Conservation (phyloP, 208 protist species). For the Acanthamoeba rhysodes region DNA sequence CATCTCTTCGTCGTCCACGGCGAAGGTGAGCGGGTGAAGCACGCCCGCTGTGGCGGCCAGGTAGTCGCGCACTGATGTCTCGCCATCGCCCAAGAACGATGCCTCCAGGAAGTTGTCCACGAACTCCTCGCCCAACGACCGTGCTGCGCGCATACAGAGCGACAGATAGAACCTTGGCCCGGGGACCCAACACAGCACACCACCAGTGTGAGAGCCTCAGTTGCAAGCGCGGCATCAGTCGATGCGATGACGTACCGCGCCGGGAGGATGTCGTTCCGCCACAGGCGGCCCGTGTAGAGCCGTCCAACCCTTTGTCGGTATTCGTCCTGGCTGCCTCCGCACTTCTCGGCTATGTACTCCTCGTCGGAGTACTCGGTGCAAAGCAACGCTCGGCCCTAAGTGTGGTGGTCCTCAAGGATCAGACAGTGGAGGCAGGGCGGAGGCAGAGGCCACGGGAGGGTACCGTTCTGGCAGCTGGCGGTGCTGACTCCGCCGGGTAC, state of each 20-base stretch:
- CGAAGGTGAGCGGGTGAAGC: background rate
- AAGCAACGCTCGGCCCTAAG: background rate
- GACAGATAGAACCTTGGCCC: slow-evolving; percentile 5
- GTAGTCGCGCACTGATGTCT: background rate
- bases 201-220: background rate
- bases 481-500: background rate
- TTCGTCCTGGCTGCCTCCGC: background rate
- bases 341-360: slow-evolving; percentile 42
- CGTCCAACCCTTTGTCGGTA: background rate
- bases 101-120: background rate
- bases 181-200: background rate
- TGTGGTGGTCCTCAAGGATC: too few relatives aligned
- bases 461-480: background rate
- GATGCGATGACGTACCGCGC: background rate
- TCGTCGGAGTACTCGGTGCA: slow-evolving; percentile 17
- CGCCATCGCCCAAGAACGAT: slow-evolving; percentile 10
- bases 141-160: background rate
- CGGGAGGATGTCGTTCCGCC: background rate
- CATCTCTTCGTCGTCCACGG: background rate
- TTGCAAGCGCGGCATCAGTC: background rate
- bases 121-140: background rate
- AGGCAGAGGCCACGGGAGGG: background rate
- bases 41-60: background rate
- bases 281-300: background rate
- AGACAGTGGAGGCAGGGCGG: too few relatives aligned